These are phyloP conservation scores for Hyphopichia burtonii DNA, from an alignment of 1,139 yeast species.

Conservation along the genomic window DNA sequence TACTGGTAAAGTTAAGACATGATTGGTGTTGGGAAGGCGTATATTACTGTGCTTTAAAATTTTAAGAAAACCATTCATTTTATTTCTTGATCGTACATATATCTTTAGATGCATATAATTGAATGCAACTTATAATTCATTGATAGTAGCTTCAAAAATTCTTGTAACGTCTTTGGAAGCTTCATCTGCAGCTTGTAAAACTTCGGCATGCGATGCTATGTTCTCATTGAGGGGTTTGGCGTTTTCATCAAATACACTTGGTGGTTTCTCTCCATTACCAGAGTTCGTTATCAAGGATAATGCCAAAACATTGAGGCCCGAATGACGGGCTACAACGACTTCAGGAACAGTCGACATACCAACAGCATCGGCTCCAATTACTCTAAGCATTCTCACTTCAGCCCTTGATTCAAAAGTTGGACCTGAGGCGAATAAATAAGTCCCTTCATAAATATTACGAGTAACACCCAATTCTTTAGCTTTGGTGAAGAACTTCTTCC, in stretches of 20 bases:
- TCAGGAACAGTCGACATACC: slow-evolving; percentile 99
- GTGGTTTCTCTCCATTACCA: slow-evolving; percentile 73
- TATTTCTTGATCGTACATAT: background rate
- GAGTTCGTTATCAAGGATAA: slow-evolving; percentile 83
- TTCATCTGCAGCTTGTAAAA: slow-evolving; percentile 72
- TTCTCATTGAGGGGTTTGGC: slow-evolving; percentile 63
- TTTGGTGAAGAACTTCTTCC: slow-evolving; percentile 55
- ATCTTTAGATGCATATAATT: background rate
- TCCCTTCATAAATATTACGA: slow-evolving; percentile 80
- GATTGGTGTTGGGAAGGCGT: background rate
- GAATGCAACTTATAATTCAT: slow-evolving; percentile 27
- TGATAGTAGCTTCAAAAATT: slow-evolving; percentile 65
- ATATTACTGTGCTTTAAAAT: too few relatives aligned
- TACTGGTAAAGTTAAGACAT: background rate
- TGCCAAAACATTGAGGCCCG: slow-evolving; percentile 79
- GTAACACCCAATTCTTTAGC: slow-evolving; percentile 51
- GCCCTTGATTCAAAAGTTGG: slow-evolving; percentile 95
- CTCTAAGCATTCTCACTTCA: slow-evolving; percentile 73
- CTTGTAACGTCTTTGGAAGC: slow-evolving; percentile 80
- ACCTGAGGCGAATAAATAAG: slow-evolving; percentile 83
- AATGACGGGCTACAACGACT: slow-evolving; percentile 87
- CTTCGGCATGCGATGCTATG: slow-evolving; percentile 89
- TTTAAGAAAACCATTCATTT: background rate
- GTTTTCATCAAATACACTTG: slow-evolving; percentile 61
- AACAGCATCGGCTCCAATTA: slow-evolving; percentile 87